Conservation (phyloP, 768 basidiomycete genomes). For the Podaxis carcinomalis region DNA sequence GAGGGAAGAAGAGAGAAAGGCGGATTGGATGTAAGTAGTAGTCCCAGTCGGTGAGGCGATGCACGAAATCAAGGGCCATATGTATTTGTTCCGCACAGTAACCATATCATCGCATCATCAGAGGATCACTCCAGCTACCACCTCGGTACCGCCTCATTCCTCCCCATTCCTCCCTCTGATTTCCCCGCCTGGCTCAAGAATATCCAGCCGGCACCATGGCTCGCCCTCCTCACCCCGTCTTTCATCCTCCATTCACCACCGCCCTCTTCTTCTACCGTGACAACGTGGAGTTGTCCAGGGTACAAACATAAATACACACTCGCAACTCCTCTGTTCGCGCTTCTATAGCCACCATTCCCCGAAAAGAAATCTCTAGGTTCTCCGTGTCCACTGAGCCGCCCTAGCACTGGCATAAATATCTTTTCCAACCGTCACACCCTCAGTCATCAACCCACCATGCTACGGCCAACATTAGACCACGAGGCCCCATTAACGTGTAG, state of each 20-base stretch:
- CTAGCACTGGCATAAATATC: not conserved
- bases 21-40: not conserved
- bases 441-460: not conserved
- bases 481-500: too few relatives aligned
- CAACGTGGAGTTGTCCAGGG: not conserved
- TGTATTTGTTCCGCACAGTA: constrained; percentile 10
- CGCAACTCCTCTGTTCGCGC: not conserved
- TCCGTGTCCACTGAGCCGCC: not conserved
- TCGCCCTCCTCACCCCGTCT: not conserved
- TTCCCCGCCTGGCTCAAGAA: not conserved
- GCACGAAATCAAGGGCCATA: constrained; percentile 17
- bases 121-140: not conserved
- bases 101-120: constrained; percentile 11
- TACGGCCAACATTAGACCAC: not conserved
- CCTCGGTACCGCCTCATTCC: not conserved
- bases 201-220: not conserved
- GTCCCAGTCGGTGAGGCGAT: not conserved
- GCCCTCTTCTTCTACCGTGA: not conserved
- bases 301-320: not conserved
- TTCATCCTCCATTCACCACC: not conserved
- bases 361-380: not conserved
- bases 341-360: not conserved
- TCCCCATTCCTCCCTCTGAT: not conserved
- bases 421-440: not conserved
- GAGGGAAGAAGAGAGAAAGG: not conserved